These are phyloP conservation scores for Calonectria honghensis DNA, from an alignment of 2,329 filamentous ascomycete species.

Conservation along the genomic window DNA sequence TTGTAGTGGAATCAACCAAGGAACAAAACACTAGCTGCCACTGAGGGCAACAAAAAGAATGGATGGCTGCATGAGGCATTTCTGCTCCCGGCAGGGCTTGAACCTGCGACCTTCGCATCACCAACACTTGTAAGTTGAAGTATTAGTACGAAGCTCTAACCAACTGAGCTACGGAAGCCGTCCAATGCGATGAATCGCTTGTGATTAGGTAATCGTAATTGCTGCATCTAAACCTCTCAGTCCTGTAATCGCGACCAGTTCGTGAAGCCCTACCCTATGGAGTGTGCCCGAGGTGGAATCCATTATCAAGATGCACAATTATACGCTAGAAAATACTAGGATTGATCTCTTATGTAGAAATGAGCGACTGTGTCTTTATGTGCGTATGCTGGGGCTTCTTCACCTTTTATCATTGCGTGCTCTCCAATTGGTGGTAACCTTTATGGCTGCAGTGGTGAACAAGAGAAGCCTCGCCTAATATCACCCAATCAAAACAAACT, in stretches of 20 bases:
- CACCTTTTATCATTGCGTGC: no score
- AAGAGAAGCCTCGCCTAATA: no score
- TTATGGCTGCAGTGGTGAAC: no score
- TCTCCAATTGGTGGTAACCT: no score
- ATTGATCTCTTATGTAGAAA: neutral
- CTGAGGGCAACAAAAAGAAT: constrained; percentile 39
- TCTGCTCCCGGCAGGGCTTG: constrained; percentile 51
- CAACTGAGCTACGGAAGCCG: constrained; percentile 55
- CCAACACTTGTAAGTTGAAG: constrained; percentile 39
- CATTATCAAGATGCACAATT: neutral
- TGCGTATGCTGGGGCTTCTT: no score
- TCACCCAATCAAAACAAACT: neutral
- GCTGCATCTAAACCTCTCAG: neutral
- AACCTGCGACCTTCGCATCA: constrained; percentile 54
- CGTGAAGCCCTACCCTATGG: neutral
- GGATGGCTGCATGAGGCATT: constrained; percentile 42
- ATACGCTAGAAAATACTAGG: neutral
- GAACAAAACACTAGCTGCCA: neutral
- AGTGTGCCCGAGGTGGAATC: neutral
- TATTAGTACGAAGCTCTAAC: constrained; percentile 53
- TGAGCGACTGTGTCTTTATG: no score
- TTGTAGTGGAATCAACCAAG: neutral
- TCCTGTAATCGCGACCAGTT: neutral
- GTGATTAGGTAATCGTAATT: constrained; percentile 24
- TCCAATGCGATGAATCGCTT: constrained; percentile 38